These are phyloP conservation scores for Ogataea sp. DNA, from an alignment of 805 yeast genomes.

Conservation along the genomic window DNA sequence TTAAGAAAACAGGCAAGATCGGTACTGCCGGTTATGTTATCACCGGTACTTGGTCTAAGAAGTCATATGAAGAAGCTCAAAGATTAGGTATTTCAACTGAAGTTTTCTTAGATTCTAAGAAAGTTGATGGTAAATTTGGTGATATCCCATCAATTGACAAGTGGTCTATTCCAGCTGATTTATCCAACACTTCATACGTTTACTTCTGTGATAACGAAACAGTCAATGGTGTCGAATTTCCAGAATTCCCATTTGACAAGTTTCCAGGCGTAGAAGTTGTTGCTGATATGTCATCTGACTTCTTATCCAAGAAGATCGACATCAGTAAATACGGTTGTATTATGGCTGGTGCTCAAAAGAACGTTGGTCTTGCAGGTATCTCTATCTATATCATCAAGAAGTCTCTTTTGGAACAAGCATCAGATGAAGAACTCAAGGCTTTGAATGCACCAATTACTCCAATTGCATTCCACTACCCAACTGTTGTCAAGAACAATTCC, in stretches of 20 bases:
- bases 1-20: slow-evolving; percentile 56
- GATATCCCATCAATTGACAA: slow-evolving; percentile 55
- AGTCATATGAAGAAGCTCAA: slow-evolving; percentile 77
- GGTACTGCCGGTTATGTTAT: slow-evolving; percentile 83
- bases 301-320: slow-evolving; percentile 74
- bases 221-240: slow-evolving; percentile 87
- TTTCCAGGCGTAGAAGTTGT: slow-evolving; percentile 73
- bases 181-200: slow-evolving; percentile 67
- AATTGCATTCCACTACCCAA: slow-evolving; percentile 80
- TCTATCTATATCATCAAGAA: slow-evolving; percentile 88
- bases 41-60: slow-evolving; percentile 92
- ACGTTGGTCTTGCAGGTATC: slow-evolving; percentile 94
- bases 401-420: slow-evolving; percentile 57
- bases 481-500: slow-evolving; percentile 80
- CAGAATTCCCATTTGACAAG: slow-evolving; percentile 37
- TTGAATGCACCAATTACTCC: slow-evolving; percentile 76
- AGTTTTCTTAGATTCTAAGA: slow-evolving; percentile 58
- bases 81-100: slow-evolving; percentile 76
- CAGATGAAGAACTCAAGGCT: slow-evolving; percentile 50
- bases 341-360: slow-evolving; percentile 98
- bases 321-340: slow-evolving; percentile 80
- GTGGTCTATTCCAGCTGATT: slow-evolving; percentile 56
- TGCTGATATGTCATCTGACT: slow-evolving; percentile 92
- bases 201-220: slow-evolving; percentile 97
- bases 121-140: slow-evolving; percentile 49